Conservation (phyloP, 202 grass and related monocot genomes). For the Schoenoplectus tabernaemontani region DNA sequence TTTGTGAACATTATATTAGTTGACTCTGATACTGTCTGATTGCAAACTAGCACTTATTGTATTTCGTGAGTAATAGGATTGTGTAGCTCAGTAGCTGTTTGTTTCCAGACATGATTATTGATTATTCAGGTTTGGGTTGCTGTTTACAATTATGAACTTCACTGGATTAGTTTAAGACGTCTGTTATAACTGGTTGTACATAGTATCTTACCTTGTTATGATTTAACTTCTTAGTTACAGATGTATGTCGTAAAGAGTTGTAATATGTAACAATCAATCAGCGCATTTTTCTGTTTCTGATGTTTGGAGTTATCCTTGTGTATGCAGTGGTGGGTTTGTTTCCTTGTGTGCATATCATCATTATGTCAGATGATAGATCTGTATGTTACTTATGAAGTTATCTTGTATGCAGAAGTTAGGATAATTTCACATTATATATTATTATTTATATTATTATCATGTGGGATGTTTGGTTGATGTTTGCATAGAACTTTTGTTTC, state of each 20-base stretch:
- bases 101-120: not conserved
- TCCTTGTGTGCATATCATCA: too few relatives aligned
- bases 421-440: too few relatives aligned
- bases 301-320: too few relatives aligned
- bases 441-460: not conserved
- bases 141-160: not conserved
- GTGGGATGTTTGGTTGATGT: not conserved
- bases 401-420: not conserved
- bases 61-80: not conserved
- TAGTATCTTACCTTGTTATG: not conserved
- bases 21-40: not conserved
- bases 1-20: not conserved
- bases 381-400: too few relatives aligned
- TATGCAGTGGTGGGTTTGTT: too few relatives aligned
- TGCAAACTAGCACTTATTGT: not conserved
- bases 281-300: too few relatives aligned
- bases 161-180: not conserved
- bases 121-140: not conserved
- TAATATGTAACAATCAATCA: too few relatives aligned
- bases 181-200: not conserved
- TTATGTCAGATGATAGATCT: too few relatives aligned
- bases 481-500: not conserved
- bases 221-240: not conserved
- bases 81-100: not conserved
- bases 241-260: too few relatives aligned